Evolutionary conservation across 2,329 filamentous ascomycete species (phyloP).

Genomic region (Chalaropsis thielavioides): DNA sequence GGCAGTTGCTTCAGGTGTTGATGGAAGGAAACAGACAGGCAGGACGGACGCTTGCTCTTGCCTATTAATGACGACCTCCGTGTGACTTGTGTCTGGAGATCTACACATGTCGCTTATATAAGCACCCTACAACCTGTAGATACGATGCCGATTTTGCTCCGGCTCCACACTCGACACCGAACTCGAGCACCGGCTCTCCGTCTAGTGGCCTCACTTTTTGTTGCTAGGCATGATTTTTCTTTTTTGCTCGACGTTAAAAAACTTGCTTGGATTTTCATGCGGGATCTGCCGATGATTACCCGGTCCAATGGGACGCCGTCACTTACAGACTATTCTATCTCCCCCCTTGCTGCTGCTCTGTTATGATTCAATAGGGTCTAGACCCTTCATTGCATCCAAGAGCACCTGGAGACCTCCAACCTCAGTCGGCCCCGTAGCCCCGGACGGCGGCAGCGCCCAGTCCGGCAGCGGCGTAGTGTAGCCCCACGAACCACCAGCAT

Average conservation of each 20-base stretch:
- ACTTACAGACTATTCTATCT: neutral
- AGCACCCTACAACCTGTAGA: neutral
- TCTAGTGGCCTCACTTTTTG: neutral
- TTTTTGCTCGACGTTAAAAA: neutral
- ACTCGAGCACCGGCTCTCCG: neutral
- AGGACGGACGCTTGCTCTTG: too few species aligned
- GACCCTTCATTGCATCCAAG: slow-evolving; percentile 38
- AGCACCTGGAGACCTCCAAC: slow-evolving; percentile 47
- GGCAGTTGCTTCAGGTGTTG: neutral
- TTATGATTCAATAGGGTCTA: slow-evolving; percentile 22
- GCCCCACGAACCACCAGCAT: slow-evolving; percentile 67
- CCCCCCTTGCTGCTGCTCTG: neutral
- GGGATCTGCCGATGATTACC: neutral
- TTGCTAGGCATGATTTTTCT: neutral
- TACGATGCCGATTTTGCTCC: neutral
- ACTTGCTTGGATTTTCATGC: neutral
- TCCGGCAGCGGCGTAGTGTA: slow-evolving; percentile 72
- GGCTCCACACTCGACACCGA: neutral
- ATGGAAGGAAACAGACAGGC: too few species aligned
- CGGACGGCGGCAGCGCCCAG: slow-evolving; percentile 74
- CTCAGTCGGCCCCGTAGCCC: slow-evolving; percentile 54
- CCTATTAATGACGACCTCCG: too few species aligned
- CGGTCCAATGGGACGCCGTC: neutral
- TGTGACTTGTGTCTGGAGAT: too few species aligned
- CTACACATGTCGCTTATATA: too few species aligned